Conservation (phyloP, 2,329 filamentous ascomycete species). For the Rutstroemia sp. region DNA sequence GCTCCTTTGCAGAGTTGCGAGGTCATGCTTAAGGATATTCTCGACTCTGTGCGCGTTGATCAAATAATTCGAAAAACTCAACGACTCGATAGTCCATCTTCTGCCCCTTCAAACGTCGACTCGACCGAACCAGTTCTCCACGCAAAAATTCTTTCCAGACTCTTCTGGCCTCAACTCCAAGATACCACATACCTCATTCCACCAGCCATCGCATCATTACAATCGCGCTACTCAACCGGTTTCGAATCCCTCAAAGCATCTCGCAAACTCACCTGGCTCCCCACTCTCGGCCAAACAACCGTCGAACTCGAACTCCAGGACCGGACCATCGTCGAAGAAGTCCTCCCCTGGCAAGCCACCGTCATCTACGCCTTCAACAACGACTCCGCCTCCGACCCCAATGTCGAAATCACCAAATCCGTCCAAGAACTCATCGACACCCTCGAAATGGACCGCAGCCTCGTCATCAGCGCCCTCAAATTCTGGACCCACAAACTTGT, state of each 20-base stretch:
- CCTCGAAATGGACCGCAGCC: slow-evolving; percentile 67
- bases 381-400: slow-evolving; percentile 11
- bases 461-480: slow-evolving; percentile 57
- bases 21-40: slow-evolving; percentile 92
- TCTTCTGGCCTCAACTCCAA: slow-evolving; percentile 86
- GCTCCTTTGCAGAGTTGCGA: slow-evolving; percentile 83
- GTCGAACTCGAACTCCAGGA: slow-evolving; percentile 81
- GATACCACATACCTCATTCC: slow-evolving; percentile 63
- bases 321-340: slow-evolving; percentile 63
- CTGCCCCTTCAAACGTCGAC: slow-evolving; percentile 20
- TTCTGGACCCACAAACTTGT: slow-evolving; percentile 69
- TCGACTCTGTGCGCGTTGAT: slow-evolving; percentile 73
- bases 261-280: slow-evolving; percentile 82
- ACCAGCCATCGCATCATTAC: slow-evolving; percentile 47
- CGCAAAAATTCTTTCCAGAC: slow-evolving; percentile 79
- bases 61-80: slow-evolving; percentile 51
- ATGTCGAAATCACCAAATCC: slow-evolving; percentile 30
- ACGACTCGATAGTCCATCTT: slow-evolving; percentile 29
- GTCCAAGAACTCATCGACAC: slow-evolving; percentile 45
- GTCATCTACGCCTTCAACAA: slow-evolving; percentile 77
- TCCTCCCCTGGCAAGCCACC: slow-evolving; percentile 78
- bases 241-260: slow-evolving; percentile 77
- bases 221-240: slow-evolving; percentile 62
- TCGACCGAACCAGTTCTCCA: slow-evolving; percentile 44
- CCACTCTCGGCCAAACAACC: slow-evolving; percentile 70